Percentiles rank a stretch among this genome's conserved stretches.
Evolutionary conservation across 2,329 filamentous ascomycete genomes (phyloP).

Genomic region (Pestalotiopsis sp.): DNA sequence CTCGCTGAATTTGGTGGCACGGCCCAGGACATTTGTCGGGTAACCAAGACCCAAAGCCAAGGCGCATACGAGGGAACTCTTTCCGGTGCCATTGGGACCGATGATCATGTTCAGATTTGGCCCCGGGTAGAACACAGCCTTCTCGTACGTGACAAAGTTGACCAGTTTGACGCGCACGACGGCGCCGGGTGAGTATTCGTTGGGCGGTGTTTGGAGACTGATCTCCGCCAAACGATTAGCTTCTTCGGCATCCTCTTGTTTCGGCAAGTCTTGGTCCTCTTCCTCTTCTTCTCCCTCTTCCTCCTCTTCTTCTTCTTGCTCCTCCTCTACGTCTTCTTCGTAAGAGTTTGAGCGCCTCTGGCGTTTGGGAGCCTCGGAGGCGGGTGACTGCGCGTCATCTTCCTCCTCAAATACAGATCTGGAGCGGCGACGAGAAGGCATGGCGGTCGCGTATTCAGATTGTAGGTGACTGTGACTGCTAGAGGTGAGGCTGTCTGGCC

Average conservation of each 20-base stretch:
- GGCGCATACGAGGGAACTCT: constrained; percentile 95
- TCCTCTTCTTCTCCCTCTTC: constrained; percentile 15
- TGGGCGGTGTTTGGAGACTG: not conserved
- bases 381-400: constrained; percentile 33
- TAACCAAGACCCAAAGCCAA: constrained; percentile 93
- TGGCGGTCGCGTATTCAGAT: constrained; percentile 15
- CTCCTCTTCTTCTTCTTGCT: not conserved
- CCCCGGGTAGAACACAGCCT: constrained; percentile 87
- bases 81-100: constrained; percentile 97
- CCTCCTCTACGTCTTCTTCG: constrained; percentile 30
- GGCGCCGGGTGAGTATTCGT: constrained; percentile 70
- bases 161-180: constrained; percentile 84
- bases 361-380: constrained; percentile 25
- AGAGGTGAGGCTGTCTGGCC: not conserved
- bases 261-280: not conserved
- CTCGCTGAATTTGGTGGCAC: constrained; percentile 81
- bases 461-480: not conserved
- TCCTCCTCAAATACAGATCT: constrained; percentile 42
- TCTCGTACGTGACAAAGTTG: constrained; percentile 94
- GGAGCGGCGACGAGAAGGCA: constrained; percentile 43
- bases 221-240: not conserved
- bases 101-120: constrained; percentile 98
- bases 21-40: constrained; percentile 78
- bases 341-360: constrained; percentile 29
- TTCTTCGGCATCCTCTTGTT: constrained; percentile 7